Evolutionary conservation across 2,329 filamentous ascomycete species (phyloP).

Genomic region (Colletotrichum coccodes): DNA sequence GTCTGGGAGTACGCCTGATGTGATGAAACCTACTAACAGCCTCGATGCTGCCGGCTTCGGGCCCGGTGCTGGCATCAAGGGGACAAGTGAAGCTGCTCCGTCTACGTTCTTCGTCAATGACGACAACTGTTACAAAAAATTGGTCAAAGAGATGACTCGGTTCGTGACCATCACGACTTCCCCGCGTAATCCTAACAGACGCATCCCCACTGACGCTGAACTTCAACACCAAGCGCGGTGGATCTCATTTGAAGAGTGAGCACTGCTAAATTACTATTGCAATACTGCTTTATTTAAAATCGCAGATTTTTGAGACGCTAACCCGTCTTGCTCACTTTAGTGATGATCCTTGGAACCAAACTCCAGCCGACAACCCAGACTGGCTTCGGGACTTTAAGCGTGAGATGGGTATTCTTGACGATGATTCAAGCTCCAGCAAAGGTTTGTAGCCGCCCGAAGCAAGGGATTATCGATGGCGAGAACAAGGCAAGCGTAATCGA

Average conservation of each 20-base stretch:
- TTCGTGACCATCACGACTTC: constrained; percentile 39
- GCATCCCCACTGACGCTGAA: constrained; percentile 47
- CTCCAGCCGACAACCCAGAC: constrained; percentile 45
- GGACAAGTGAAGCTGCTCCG: neutral
- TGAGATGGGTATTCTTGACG: constrained; percentile 14
- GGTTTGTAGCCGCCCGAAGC: too few species aligned
- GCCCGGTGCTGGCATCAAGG: neutral
- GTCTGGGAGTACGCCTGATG: neutral
- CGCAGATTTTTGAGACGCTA: too few species aligned
- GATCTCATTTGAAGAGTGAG: constrained; percentile 44
- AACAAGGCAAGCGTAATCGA: too few species aligned
- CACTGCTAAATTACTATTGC: too few species aligned
- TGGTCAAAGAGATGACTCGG: constrained; percentile 31
- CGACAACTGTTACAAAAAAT: constrained; percentile 38
- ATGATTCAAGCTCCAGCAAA: neutral
- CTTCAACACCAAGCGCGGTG: constrained; percentile 45
- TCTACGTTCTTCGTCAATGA: constrained; percentile 36
- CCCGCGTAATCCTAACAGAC: constrained; percentile 40
- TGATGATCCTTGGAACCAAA: constrained; percentile 53
- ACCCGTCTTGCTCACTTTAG: neutral
- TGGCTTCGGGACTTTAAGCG: constrained; percentile 40
- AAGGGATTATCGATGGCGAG: too few species aligned
- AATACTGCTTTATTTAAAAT: too few species aligned
- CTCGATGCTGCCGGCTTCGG: neutral
- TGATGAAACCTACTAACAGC: neutral